These are phyloP conservation scores for Oryza rufipogon DNA, from an alignment of 176 grass and related monocot genomes.

Conservation along the genomic window DNA sequence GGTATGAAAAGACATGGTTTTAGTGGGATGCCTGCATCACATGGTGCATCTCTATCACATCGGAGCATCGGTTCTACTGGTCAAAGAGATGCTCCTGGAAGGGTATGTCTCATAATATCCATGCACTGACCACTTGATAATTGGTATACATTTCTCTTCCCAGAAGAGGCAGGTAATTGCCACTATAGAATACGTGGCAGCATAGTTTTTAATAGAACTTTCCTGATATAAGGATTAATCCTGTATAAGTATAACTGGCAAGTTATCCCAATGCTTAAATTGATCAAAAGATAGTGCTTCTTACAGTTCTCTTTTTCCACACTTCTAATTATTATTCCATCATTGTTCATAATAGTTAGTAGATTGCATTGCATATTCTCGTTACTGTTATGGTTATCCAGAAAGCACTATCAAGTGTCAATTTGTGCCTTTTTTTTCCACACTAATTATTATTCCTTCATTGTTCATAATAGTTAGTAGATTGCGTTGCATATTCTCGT, in stretches of 20 bases:
- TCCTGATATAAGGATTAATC: conserved; percentile 9
- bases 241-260: conserved; percentile 21
- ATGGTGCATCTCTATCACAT: conserved; percentile 96
- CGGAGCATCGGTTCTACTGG: conserved; percentile 92
- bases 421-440: neutral
- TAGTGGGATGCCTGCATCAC: conserved; percentile 77
- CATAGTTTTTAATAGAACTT: conserved; percentile 9
- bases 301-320: neutral
- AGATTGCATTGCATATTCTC: conserved; percentile 3
- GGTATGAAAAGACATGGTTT: conserved; percentile 90
- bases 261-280: conserved; percentile 16
- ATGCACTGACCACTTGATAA: conserved; percentile 28
- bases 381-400: neutral
- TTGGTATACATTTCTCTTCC: conserved; percentile 24
- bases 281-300: conserved; percentile 19
- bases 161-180: conserved; percentile 27
- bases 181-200: conserved; percentile 13
- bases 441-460: neutral
- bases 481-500: neutral
- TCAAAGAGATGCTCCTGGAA: conserved; percentile 96
- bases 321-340: neutral
- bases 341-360: conserved; percentile 23
- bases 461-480: conserved; percentile 29
- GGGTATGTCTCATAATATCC: conserved; percentile 57
- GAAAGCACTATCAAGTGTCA: neutral